Conservation (phyloP, 1,139 yeast genomes). For the Hansenula anomala region DNA sequence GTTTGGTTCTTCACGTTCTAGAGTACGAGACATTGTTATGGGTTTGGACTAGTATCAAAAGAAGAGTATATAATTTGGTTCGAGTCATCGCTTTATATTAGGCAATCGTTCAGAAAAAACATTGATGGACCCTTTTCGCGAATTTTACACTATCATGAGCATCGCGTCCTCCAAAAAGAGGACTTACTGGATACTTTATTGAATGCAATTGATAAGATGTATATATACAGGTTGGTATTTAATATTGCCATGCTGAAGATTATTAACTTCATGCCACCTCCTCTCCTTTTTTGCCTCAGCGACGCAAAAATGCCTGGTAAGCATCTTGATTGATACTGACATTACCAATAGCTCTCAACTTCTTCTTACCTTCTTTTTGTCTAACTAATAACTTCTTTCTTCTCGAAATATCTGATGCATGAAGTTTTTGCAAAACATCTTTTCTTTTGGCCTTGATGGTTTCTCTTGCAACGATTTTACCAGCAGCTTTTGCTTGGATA, state of each 20-base stretch:
- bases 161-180: too few species aligned
- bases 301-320: conserved; percentile 59
- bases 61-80: neutral
- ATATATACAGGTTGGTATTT: too few species aligned
- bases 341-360: conserved; percentile 74
- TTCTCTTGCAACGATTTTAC: conserved; percentile 82
- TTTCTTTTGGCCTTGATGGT: conserved; percentile 91
- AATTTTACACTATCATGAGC: too few species aligned
- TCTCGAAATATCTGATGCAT: conserved; percentile 91
- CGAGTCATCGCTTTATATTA: neutral
- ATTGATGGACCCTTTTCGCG: too few species aligned
- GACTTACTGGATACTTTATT: too few species aligned
- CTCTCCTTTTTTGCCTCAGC: too few species aligned
- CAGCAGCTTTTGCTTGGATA: conserved; percentile 86
- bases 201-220: too few species aligned
- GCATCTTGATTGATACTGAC: conserved; percentile 82
- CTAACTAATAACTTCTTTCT: conserved; percentile 81
- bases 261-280: too few species aligned
- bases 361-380: conserved; percentile 92
- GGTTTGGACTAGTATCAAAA: too few species aligned
- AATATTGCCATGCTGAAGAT: too few species aligned
- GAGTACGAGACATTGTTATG: conserved; percentile 15
- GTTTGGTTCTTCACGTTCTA: conserved; percentile 67
- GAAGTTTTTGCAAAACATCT: conserved; percentile 87
- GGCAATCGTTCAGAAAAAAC: neutral